Evolutionary conservation across 179 eudicot species (phyloP), one percentile per base, ranked within the genome.

Genomic region (Vitellaria paradoxa): DNA sequence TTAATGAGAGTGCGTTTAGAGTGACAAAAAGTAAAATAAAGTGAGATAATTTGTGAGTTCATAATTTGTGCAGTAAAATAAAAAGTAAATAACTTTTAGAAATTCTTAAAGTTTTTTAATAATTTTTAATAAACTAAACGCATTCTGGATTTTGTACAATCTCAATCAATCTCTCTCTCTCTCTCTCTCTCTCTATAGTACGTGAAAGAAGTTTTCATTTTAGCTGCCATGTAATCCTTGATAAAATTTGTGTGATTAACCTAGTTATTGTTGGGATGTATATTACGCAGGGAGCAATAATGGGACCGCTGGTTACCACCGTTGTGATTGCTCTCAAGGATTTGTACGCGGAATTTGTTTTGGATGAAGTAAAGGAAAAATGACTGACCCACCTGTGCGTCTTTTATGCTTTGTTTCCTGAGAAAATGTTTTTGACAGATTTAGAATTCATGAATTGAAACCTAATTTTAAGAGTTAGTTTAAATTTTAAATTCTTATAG

Each of bases 301-400:
- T 95, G 97, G 99, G 99, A 65, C 99, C 99, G 24, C 71, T 93
- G 81, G 89, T 93, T 75, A 95, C 97, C 0, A 95, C 99, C 0
- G 92, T 95, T 71, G 99, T 95, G 68, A 89, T 95, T 47, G 99
- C 97, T 52, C 84, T 95, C 0, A 95, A 95, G 82, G 94, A 95
- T 83, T 72, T 95, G 85, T 95, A 95, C 65, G 82, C 90, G 37
- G 99, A 95, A 81, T 95, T 95, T 81, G 96, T 95, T 60, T 75
- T 95, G 84, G 89, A 86, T 77, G 95, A 87, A 79, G 81, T 88
- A 15, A 86, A 87, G 78, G 91, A 83, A 73, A 30, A 82, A 78
- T 77, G 79, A 74, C 55, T 49, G 78, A 46, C 37, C 57, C 65
- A 37, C 21, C 26, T 55, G 46, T 37, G 23, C 24, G 0, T 55